Evolutionary conservation across 164 flowering plant species (phyloP), one percentile per base, ranked within the genome.

Genomic region (Aristolochia californica): DNA sequence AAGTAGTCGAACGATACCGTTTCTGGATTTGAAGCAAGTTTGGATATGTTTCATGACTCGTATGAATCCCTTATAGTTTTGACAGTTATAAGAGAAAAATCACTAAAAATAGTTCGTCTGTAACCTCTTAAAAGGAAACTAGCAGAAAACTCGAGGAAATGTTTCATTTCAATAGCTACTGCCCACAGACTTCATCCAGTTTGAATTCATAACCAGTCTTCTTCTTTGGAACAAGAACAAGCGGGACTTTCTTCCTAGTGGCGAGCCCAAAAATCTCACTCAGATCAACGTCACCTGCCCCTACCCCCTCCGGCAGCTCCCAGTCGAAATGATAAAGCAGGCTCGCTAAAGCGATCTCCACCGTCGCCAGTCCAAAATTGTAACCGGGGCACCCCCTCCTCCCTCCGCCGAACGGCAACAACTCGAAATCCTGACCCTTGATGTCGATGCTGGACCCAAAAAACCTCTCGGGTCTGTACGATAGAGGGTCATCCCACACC

Each of bases 351-450:
- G 53, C 53, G 13, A 49, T 8, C 53, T 49, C 53, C 13, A 49
- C 23, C 14, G 22, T 49, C 12, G 24, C 53, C 21, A 20, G 21
- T 9, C 25, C 53, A 25, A 49, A 49, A 2, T 15, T 15, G 53
- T 49, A n/a, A 1, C 53, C 53, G 23, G 53, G 53, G 53, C 53
- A 49, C 25, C 53, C 53, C 53, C 53, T 22, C 26, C 53, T 21
- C 1, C 53, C 53, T 2, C 23, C 53, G 21, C 53, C 53, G 53
- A 49, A 49, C 13, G 53, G 23, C 26, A 49, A 24, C 22, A 49
- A 11, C 53, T 13, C 53, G 14, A 49, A 49, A 10, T 49, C 53
- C 25, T 20, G 25, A 2, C 23, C 53, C 24, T 21, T 21, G 0
- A 7, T 25, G 22, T 21, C 53, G 25, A 13, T 25, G 22, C 26